These are phyloP conservation scores for Ammopiptanthus mongolicus DNA, from an alignment of 306 rosid genomes.

Conservation along the genomic window DNA sequence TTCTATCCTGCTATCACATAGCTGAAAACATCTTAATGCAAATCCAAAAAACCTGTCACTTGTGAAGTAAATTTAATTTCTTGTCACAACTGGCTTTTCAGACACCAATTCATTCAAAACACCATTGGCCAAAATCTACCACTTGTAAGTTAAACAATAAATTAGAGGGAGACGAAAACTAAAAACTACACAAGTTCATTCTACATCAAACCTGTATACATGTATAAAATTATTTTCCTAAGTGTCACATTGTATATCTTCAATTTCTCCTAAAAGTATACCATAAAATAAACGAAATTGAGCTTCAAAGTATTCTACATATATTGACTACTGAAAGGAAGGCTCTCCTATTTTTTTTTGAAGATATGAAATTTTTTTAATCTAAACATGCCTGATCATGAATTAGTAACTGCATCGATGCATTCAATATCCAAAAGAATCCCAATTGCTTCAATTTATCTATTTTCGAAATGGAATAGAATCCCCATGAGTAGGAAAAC, in stretches of 20 bases:
- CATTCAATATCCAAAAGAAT: neutral
- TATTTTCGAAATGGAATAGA: neutral
- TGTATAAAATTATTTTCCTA: neutral
- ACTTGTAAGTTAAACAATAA: neutral
- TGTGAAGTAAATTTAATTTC: neutral
- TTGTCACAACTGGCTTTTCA: neutral
- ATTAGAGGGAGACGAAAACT: neutral
- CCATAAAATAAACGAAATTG: neutral
- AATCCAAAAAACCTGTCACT: neutral
- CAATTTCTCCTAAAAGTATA: neutral
- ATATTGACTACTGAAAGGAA: neutral
- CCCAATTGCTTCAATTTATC: neutral
- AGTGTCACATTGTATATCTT: neutral
- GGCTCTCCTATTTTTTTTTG: neutral
- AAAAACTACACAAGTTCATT: neutral
- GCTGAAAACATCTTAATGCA: neutral
- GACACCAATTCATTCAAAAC: constrained; percentile 3
- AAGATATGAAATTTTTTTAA: neutral
- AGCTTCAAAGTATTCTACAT: neutral
- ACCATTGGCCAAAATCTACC: neutral
- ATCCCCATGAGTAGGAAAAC: neutral
- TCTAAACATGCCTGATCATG: neutral
- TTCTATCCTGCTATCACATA: neutral
- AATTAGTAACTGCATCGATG: neutral
- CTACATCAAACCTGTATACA: neutral